These are phyloP conservation scores for Psilocybe cubensis DNA, from an alignment of 768 basidiomycete species.

Conservation along the genomic window DNA sequence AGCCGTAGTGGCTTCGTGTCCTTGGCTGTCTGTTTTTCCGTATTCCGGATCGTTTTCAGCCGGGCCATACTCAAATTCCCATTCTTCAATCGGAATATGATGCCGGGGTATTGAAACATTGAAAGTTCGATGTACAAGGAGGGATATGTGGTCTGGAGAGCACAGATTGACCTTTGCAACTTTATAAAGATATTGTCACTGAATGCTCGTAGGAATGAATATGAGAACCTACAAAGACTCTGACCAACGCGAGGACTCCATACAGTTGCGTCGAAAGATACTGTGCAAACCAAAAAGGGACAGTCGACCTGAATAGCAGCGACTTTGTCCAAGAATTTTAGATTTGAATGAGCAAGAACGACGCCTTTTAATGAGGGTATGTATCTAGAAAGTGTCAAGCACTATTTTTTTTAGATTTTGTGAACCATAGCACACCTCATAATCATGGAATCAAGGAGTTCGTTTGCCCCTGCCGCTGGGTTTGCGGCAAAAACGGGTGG, in stretches of 20 bases:
- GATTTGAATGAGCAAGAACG: slow-evolving; percentile 82
- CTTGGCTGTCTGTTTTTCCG: slow-evolving; percentile 38
- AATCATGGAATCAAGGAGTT: slow-evolving; percentile 92
- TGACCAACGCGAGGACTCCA: slow-evolving; percentile 89
- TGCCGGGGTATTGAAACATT: slow-evolving; percentile 94
- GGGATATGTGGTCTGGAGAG: slow-evolving; percentile 90
- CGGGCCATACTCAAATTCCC: slow-evolving; percentile 87
- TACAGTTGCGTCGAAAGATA: slow-evolving; percentile 81
- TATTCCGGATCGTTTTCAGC: slow-evolving; percentile 82
- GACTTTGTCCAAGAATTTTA: slow-evolving; percentile 63
- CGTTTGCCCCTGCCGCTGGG: slow-evolving; percentile 75
- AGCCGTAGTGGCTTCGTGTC: slow-evolving; percentile 19
- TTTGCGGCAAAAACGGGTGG: slow-evolving; percentile 81
- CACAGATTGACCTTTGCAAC: slow-evolving; percentile 88
- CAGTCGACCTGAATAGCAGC: slow-evolving; percentile 80
- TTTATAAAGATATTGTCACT: slow-evolving; percentile 29
- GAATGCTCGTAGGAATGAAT: background rate
- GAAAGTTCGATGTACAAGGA: slow-evolving; percentile 90
- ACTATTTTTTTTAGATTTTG: background rate
- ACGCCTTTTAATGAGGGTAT: slow-evolving; percentile 87
- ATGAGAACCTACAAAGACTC: slow-evolving; percentile 63
- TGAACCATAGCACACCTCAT: slow-evolving; percentile 71
- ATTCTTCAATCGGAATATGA: slow-evolving; percentile 81
- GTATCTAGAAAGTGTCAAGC: slow-evolving; percentile 57
- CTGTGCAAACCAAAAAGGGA: slow-evolving; percentile 77